Evolutionary conservation across 371 early-diverging fungal species (phyloP).

Genomic region (Syncephalis plumigaleata): DNA sequence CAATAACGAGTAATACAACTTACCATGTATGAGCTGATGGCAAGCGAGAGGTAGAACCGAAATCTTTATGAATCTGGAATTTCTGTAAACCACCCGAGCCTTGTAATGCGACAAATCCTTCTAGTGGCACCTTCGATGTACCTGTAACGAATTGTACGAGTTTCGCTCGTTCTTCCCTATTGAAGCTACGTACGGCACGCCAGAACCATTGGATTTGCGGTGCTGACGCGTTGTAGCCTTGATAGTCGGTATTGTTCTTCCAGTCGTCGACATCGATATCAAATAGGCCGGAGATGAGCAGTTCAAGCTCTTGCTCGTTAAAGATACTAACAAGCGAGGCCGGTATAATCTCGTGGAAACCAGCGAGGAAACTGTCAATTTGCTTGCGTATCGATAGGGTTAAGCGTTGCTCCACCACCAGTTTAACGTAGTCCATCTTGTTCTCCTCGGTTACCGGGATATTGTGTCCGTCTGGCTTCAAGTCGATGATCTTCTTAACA

Average conservation of each 20-base stretch:
- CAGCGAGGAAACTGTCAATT: constrained; percentile 81
- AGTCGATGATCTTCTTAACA: constrained; percentile 59
- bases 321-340: constrained; percentile 81
- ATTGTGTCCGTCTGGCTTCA: constrained; percentile 81
- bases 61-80: constrained; percentile 98
- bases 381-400: constrained; percentile 83
- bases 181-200: constrained; percentile 95
- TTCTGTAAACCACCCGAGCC: constrained; percentile 90
- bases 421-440: constrained; percentile 90
- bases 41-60: constrained; percentile 65
- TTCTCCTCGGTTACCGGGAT: constrained; percentile 91
- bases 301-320: constrained; percentile 96
- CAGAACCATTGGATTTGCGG: constrained; percentile 98
- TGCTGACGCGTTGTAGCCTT: constrained; percentile 68
- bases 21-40: constrained; percentile 98
- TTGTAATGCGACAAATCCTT: constrained; percentile 89
- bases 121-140: constrained; percentile 94
- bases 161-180: constrained; percentile 94
- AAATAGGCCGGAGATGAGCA: constrained; percentile 94
- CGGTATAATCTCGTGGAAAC: constrained; percentile 95
- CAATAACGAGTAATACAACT: constrained; percentile 5
- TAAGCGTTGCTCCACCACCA: constrained; percentile 80
- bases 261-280: constrained; percentile 99
- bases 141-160: constrained; percentile 97
- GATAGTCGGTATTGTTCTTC: constrained; percentile 95